Evolutionary conservation across 129 eudicot genomes (phyloP), one percentile per base, ranked within the genome.

Genomic region (Solidago caesia): DNA sequence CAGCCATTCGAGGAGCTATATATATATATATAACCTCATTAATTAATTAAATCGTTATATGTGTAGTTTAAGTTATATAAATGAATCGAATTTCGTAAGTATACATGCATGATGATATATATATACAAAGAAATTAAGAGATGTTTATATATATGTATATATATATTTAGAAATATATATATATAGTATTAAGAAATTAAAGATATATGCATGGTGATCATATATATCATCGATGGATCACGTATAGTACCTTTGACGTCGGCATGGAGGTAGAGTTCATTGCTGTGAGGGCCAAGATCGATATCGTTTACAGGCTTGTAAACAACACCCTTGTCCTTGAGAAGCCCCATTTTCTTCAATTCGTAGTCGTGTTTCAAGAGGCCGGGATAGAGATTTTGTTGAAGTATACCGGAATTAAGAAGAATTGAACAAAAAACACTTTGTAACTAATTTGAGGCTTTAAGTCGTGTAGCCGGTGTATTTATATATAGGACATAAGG

Each of bases 1-100:
- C 97, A 69, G 96, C 84, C 96, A 89, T 85, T 6, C 97, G 89
- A 53, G 97, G 96, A 78, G 96, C 97, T 92, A 67, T 43, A 39
- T 13, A 68, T 21, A 43, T 68, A 45, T 15, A 56, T 6, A 14
- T 26, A 43, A 52, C 21, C 3, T 25, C 15, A 46, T 65, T 26
- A 51, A 5, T 45, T 45, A 45, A 45, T 5, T 9, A 9, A 56
- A n/a, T 33, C 39, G 2, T 48, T 4, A 53, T 53, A 6, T 15
- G 14, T 4, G 15, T 4, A 11, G 0, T 13, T 51, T 51, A 51
- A 9, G 14, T 12, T 51, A 1, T 10, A 51, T 51, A 51, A 52
- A 52, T 43, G 9, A 53, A 39, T 53, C 27, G 9, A 53, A 39
- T 53, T 52, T 4, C 53, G 51, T 69, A 25, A 16, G 43, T 73